Conservation (phyloP, 768 basidiomycete species). For the Termitomyces sp. region DNA sequence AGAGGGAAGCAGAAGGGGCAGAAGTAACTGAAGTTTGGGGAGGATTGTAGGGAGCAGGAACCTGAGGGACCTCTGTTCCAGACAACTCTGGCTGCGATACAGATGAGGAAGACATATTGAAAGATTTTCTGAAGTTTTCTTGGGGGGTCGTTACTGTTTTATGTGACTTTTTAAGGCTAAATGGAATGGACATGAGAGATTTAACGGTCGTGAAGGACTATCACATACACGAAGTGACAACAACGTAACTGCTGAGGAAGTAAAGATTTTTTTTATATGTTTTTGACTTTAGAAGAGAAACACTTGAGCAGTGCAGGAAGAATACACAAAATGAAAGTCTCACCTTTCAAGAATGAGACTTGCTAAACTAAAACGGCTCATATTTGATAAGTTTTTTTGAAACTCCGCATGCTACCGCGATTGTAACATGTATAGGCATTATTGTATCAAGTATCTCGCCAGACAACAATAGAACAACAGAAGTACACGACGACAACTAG, state of each 20-base stretch:
- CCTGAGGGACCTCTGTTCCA: conserved; percentile 42
- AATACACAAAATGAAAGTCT: conserved; percentile 21
- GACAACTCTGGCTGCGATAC: conserved; percentile 47
- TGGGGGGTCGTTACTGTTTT: conserved; percentile 84
- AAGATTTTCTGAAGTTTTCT: conserved; percentile 40
- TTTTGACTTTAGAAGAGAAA: conserved; percentile 56
- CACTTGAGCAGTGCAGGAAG: conserved; percentile 8
- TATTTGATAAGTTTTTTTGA: conserved; percentile 33
- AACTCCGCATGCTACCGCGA: conserved; percentile 28
- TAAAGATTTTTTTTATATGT: conserved; percentile 55
- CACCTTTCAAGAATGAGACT: conserved; percentile 69
- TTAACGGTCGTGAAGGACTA: conserved; percentile 7
- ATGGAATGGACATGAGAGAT: conserved; percentile 13
- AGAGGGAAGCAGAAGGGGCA: conserved; percentile 87
- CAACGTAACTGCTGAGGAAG: conserved; percentile 71
- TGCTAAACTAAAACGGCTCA: conserved; percentile 23
- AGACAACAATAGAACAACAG: conserved; percentile 2
- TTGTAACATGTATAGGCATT: background rate
- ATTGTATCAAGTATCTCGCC: conserved; percentile 3
- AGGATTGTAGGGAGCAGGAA: conserved; percentile 24
- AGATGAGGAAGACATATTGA: conserved; percentile 48
- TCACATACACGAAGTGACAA: conserved; percentile 61
- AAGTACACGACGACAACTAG: background rate
- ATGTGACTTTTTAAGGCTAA: conserved; percentile 68
- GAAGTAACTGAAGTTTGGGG: conserved; percentile 51